These are phyloP conservation scores for Tulasnella sp. DNA, from an alignment of 768 basidiomycete species.

Conservation along the genomic window DNA sequence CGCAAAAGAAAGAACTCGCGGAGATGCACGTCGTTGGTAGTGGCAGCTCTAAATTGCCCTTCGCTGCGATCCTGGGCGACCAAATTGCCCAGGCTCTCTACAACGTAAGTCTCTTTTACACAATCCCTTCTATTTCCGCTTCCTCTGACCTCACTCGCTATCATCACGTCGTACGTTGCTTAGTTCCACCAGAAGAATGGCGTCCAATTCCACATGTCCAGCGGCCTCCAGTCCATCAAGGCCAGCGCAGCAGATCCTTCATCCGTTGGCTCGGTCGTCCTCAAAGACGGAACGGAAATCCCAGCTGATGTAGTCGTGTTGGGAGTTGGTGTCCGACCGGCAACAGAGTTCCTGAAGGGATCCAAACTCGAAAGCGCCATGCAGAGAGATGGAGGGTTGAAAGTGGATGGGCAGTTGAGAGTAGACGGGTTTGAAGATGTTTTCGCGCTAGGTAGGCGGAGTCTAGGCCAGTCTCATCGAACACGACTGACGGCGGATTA, in stretches of 20 bases:
- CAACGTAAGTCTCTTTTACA: slow-evolving; percentile 52
- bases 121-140: no score
- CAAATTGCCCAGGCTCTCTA: slow-evolving; percentile 72
- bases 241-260: slow-evolving; percentile 51
- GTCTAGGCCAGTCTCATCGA: slow-evolving; percentile 3
- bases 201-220: slow-evolving; percentile 77
- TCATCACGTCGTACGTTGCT: background rate
- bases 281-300: slow-evolving; percentile 58
- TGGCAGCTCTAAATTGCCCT: slow-evolving; percentile 79
- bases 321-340: slow-evolving; percentile 83
- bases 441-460: slow-evolving; percentile 61
- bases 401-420: slow-evolving; percentile 68
- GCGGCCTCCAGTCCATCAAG: slow-evolving; percentile 63
- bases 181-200: slow-evolving; percentile 79
- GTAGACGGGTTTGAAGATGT: slow-evolving; percentile 54
- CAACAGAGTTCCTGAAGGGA: slow-evolving; percentile 72
- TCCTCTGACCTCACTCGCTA: background rate
- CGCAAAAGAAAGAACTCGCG: slow-evolving; percentile 68
- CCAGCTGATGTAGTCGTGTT: slow-evolving; percentile 75
- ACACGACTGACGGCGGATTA: background rate
- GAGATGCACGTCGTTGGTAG: slow-evolving; percentile 81
- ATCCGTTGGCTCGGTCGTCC: slow-evolving; percentile 60
- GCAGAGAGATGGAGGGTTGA: slow-evolving; percentile 72
- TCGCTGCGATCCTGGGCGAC: slow-evolving; percentile 75
- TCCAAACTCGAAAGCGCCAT: slow-evolving; percentile 53